Base-by-base conservation (phyloP, 2,329 filamentous ascomycete genomes). In the Rutstroemia sp. region DNA sequence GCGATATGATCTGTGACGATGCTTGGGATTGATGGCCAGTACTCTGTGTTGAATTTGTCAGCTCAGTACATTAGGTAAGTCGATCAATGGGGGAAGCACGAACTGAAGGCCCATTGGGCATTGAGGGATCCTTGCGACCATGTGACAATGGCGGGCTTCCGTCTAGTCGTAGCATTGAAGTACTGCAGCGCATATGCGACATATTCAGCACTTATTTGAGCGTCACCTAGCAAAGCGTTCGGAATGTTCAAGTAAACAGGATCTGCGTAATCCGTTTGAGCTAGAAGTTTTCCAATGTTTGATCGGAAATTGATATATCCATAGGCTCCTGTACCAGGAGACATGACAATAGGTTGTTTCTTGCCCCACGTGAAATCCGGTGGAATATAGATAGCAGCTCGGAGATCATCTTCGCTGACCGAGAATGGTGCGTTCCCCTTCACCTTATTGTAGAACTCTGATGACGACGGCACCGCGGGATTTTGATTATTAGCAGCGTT, bases 171-270 rank as follows among this genome's bases (percentile, higher is more conserved):
- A 37, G 66, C 70, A 27, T 71, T 67, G 57, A 82, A 72, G 67
- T 82, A 83, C 69, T 82, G 79, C 58, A 82, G 77, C 5, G 79
- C 78, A 65, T 83, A 82, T 3, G 78, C 77, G 41, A 80, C 74
- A 61, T 78, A 81, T 65, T 83, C 79, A 4, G 77, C 69, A 61
- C 78, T 82, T 27, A 69, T 59, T 61, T 82, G 79, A 0, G 72
- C 73, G 57, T 83, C 78, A 21, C 61, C 67, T 9, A 80, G 69
- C 39, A 77, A 71, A 41, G 71, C 70, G 1, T 68, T 68, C 0
- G 80, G 79, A 14, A 83, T 72, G 62, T 83, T 83, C 19, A 83
- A 69, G 75, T 78, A 83, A 18, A 81, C 74, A 0, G 77, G 73
- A 60, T 81, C 77, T 16, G 71, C 76, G 54, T 73, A 73, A 23